A percentile compares a stretch with the other conserved stretches of the same genome.
Conservation (phyloP, 331 rosid species). For the Rosa hybrid region DNA sequence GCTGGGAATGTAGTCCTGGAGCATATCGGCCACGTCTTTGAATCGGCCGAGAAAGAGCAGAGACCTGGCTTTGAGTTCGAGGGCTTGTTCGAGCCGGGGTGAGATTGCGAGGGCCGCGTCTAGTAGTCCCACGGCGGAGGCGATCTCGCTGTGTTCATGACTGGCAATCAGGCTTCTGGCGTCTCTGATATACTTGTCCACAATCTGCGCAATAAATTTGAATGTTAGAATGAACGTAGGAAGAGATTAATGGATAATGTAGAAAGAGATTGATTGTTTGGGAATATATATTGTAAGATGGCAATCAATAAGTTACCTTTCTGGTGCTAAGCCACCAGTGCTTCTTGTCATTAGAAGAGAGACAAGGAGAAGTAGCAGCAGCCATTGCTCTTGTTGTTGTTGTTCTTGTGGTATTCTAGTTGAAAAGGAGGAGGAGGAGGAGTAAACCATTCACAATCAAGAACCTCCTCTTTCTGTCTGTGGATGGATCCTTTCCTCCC, state of each 20-base stretch:
- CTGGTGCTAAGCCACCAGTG: conserved; percentile 97
- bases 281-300: background rate
- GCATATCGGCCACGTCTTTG: conserved; percentile 92
- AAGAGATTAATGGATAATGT: background rate
- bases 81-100: conserved; percentile 75
- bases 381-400: conserved; percentile 48
- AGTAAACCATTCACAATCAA: conserved; percentile 41
- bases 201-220: conserved; percentile 48
- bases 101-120: conserved; percentile 81
- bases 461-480: background rate
- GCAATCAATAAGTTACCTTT: conserved; percentile 42
- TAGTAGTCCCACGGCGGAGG: conserved; percentile 62
- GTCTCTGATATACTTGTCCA: conserved; percentile 72
- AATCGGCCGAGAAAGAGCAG: conserved; percentile 69
- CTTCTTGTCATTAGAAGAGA: conserved; percentile 56
- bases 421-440: conserved; percentile 13
- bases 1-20: conserved; percentile 94
- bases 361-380: conserved; percentile 43
- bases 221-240: background rate
- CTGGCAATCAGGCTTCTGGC: conserved; percentile 74
- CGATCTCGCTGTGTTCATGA: conserved; percentile 66
- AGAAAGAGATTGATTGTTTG: background rate
- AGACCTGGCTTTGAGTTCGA: conserved; percentile 80
- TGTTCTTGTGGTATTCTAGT: background rate
- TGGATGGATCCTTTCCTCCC: conserved; percentile 10